These are phyloP conservation scores for Heliocybe sulcata DNA, from an alignment of 1,284 basidiomycete species.

Conservation along the genomic window DNA sequence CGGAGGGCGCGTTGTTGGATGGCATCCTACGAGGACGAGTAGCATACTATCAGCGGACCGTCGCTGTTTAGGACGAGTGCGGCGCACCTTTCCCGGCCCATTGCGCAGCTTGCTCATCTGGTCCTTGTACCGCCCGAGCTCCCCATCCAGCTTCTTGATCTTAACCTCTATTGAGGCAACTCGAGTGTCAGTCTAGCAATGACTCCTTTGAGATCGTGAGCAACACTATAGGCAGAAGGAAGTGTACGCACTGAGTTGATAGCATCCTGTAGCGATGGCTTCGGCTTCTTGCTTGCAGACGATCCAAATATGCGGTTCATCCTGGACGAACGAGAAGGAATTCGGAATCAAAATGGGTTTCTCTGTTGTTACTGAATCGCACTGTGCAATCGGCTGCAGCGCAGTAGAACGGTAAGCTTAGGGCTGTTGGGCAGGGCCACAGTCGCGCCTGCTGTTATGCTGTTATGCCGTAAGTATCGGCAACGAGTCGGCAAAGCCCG, in stretches of 20 bases:
- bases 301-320: constrained; percentile 66
- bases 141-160: constrained; percentile 93
- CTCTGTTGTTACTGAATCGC: too few relatives aligned
- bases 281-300: constrained; percentile 77
- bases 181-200: constrained; percentile 76
- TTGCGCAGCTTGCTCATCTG: constrained; percentile 94
- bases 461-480: too few relatives aligned
- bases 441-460: too few relatives aligned
- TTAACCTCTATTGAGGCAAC: constrained; percentile 94
- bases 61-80: neutral
- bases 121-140: constrained; percentile 89
- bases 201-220: constrained; percentile 7
- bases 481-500: neutral
- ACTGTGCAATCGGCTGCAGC: too few relatives aligned
- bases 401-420: too few relatives aligned
- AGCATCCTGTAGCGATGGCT: constrained; percentile 85
- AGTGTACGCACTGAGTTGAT: constrained; percentile 70
- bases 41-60: neutral
- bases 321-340: constrained; percentile 11
- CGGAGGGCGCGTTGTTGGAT: constrained; percentile 94
- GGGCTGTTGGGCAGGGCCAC: too few relatives aligned
- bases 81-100: constrained; percentile 88
- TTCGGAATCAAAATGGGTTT: too few relatives aligned
- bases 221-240: neutral
- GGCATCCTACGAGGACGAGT: constrained; percentile 50